These are phyloP conservation scores for Pseudopithomyces chartarum DNA, from an alignment of 2,329 filamentous ascomycete genomes.

Conservation along the genomic window DNA sequence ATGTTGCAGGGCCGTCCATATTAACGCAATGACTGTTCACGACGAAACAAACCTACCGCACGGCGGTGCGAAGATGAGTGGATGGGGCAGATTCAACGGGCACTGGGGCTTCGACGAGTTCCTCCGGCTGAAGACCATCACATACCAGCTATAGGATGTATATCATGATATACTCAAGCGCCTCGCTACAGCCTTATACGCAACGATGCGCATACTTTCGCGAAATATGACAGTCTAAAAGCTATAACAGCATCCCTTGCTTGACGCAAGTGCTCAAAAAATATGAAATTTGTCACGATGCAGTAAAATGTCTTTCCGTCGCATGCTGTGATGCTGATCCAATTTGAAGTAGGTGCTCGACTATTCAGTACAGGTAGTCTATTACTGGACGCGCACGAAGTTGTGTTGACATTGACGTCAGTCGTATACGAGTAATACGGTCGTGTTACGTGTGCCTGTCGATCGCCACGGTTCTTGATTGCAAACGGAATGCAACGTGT, in stretches of 20 bases:
- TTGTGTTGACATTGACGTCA: neutral
- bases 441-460: neutral
- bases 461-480: neutral
- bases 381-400: too few relatives aligned
- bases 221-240: too few relatives aligned
- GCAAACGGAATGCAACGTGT: neutral
- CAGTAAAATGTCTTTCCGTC: too few relatives aligned
- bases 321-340: too few relatives aligned
- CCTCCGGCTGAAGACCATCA: constrained; percentile 49
- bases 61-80: constrained; percentile 56
- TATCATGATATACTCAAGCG: neutral
- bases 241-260: too few relatives aligned
- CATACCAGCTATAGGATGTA: constrained; percentile 39
- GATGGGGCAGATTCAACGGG: constrained; percentile 55
- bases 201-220: too few relatives aligned
- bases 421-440: neutral
- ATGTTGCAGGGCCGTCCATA: constrained; percentile 51
- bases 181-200: neutral
- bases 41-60: constrained; percentile 55
- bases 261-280: too few relatives aligned
- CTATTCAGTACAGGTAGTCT: too few relatives aligned
- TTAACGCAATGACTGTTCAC: constrained; percentile 58
- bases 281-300: too few relatives aligned
- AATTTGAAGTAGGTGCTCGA: too few relatives aligned
- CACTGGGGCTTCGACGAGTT: constrained; percentile 55